These are phyloP conservation scores for Torrubiellomyces zombiae DNA, from an alignment of 2,329 filamentous ascomycete species.

Conservation along the genomic window DNA sequence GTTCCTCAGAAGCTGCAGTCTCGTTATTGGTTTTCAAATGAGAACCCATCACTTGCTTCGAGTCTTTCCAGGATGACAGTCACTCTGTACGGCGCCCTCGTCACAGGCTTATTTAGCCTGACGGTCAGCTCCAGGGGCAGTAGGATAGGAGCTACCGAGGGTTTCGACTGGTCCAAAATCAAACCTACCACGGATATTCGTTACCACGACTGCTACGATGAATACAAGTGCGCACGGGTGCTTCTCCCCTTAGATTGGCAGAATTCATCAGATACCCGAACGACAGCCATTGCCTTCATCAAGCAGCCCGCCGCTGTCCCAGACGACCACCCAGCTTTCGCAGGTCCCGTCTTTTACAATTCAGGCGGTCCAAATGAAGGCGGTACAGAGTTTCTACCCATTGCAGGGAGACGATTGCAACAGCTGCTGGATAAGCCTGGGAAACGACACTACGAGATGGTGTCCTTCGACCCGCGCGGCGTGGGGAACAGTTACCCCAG, in stretches of 20 bases:
- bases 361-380: slow-evolving; percentile 22
- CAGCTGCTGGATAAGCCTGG: slow-evolving; percentile 11
- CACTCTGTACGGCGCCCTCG: too few species aligned
- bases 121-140: too few species aligned
- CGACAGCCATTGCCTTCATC: slow-evolving; percentile 20
- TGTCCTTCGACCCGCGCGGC: slow-evolving; percentile 24
- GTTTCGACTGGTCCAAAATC: slow-evolving; percentile 6
- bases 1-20: too few species aligned
- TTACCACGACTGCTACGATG: slow-evolving; percentile 17
- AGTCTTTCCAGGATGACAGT: too few species aligned
- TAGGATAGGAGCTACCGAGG: too few species aligned
- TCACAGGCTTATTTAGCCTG: too few species aligned
- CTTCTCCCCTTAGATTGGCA: slow-evolving; percentile 23
- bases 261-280: slow-evolving; percentile 8
- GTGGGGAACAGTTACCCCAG: slow-evolving; percentile 7
- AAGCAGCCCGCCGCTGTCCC: slow-evolving; percentile 19
- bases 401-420: slow-evolving; percentile 10
- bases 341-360: slow-evolving; percentile 21
- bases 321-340: slow-evolving; percentile 17
- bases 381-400: slow-evolving; percentile 12
- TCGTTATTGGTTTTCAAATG: too few species aligned
- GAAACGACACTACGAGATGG: slow-evolving; percentile 17
- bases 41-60: too few species aligned
- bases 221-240: slow-evolving; percentile 22
- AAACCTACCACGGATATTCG: slow-evolving; percentile 6